Base-by-base conservation (phyloP, 2,329 filamentous ascomycete genomes). In the Botrytis deweyae region DNA sequence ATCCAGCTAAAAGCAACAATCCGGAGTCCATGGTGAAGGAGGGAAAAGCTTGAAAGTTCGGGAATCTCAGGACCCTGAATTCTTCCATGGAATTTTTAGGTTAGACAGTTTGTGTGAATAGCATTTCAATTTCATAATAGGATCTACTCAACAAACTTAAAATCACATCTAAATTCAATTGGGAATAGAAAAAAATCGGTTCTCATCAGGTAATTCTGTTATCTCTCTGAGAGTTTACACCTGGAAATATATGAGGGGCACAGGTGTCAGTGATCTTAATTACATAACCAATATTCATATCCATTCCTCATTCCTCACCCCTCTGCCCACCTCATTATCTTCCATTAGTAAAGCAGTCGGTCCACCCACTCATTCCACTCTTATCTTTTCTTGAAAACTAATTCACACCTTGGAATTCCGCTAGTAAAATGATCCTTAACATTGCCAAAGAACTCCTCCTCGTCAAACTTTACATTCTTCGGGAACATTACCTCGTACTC, bases 381-480 rank as follows among this genome's bases (percentile, higher is more conserved):
- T 42, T 4, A 69, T 44, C 64, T 66, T 18, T 9, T 18, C 44
- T 16, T 66, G 9, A 66, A 66, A 16, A n/a, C 42, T 14, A 66
- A 66, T 7, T 66, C 64, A 38, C 64, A 66, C 9, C 46, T 66
- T 22, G 64, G 64, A 22, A 66, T 44, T 8, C 44, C 42, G 12
- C 42, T 49, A 2, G 64, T 66, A 49, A 66, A 66, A n/a, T 49
- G 64, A 66, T 66, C 64, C 14, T 49, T 66, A 2, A 66, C 46
- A 3, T 22, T 44, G 2, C 44, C 22, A 66, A 66, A 66, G 29
- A 66, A 66, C 20, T 25, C 9, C 29, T 46, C 6, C 10, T 66
- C 64, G 25, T 49, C 12, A n/a, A 66, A 66, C 20, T 49, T n/a
- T 22, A 36, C 33, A 25, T 38, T 38, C 29, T 66, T 22, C 12